Conservation (phyloP, 2,329 filamentous ascomycete species). For the Fusarium paranaense region DNA sequence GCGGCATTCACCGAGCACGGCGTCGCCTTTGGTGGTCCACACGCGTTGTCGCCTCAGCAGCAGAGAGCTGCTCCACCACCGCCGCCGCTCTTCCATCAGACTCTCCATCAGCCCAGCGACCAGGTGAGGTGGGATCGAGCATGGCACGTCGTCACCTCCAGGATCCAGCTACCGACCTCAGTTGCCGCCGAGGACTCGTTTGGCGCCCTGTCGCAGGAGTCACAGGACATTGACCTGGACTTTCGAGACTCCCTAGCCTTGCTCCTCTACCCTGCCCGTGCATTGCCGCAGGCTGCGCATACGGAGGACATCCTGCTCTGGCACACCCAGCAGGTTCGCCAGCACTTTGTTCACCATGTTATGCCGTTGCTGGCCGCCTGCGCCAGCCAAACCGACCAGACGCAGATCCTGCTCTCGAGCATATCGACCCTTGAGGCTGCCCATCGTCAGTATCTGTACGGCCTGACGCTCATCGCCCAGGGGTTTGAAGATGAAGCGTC, state of each 20-base stretch:
- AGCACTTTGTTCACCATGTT: conserved; percentile 71
- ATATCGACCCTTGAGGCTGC: conserved; percentile 70
- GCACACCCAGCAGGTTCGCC: conserved; percentile 71
- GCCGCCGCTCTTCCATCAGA: conserved; percentile 35
- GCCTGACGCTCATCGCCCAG: conserved; percentile 63
- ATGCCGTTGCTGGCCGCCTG: conserved; percentile 66
- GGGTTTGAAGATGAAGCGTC: conserved; percentile 55
- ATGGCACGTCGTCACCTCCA: conserved; percentile 71
- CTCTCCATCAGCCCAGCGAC: conserved; percentile 52
- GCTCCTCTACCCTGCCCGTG: conserved; percentile 60
- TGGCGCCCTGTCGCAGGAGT: conserved; percentile 58
- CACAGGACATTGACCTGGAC: conserved; percentile 55
- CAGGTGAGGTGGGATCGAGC: conserved; percentile 71
- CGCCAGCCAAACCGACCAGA: conserved; percentile 54
- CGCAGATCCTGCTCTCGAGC: conserved; percentile 62
- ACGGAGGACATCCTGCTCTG: conserved; percentile 69
- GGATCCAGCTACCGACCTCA: conserved; percentile 67
- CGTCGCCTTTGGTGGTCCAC: conserved; percentile 59
- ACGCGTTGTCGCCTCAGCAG: conserved; percentile 36
- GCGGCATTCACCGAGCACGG: conserved; percentile 55
- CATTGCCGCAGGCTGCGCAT: conserved; percentile 61
- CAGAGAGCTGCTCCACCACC: conserved; percentile 35
- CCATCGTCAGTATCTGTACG: conserved; percentile 67
- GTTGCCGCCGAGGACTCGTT: conserved; percentile 67
- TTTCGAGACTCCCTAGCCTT: conserved; percentile 67